phyloP scores from a whole-genome alignment of 495 filamentous ascomycete genomes.

The Penicillium bovifimosum region DNA sequence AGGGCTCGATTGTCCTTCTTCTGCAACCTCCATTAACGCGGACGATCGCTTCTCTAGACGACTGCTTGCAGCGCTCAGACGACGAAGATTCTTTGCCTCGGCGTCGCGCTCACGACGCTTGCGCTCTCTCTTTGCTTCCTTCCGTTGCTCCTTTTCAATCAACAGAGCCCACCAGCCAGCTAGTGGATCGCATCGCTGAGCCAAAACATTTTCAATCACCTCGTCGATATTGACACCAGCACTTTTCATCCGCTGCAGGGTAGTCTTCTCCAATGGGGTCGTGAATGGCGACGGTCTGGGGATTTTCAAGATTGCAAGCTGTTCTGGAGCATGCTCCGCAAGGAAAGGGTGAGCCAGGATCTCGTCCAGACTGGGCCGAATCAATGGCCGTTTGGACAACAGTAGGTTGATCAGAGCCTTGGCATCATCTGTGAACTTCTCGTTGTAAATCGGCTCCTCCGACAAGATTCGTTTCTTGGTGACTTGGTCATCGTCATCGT shows the following conservation, averaged over 20 bases:
- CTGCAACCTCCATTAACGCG: constrained; percentile 66
- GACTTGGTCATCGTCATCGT: constrained; percentile 83
- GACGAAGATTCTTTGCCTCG: constrained; percentile 72
- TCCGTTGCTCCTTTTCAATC: constrained; percentile 93
- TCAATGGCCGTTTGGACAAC: constrained; percentile 81
- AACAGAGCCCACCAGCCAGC: constrained; percentile 96
- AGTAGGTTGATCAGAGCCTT: constrained; percentile 67
- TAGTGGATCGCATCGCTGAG: constrained; percentile 80
- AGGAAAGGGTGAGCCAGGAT: constrained; percentile 87
- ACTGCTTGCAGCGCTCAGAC: constrained; percentile 81
- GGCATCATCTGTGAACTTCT: constrained; percentile 70
- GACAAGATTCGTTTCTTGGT: constrained; percentile 81
- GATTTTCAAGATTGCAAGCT: constrained; percentile 83
- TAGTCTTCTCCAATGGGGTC: constrained; percentile 84
- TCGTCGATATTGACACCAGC: constrained; percentile 92
- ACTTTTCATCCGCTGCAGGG: constrained; percentile 86
- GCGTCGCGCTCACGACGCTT: constrained; percentile 80
- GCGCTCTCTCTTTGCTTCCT: constrained; percentile 73
- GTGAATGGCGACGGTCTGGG: constrained; percentile 81
- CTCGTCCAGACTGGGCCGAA: constrained; percentile 80
- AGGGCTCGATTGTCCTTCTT: constrained; percentile 49
- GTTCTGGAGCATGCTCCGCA: constrained; percentile 77
- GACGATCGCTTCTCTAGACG: constrained; percentile 74
- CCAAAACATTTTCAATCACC: constrained; percentile 88
- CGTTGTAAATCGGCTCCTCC: constrained; percentile 78